Base-by-base conservation (phyloP, 2,329 filamentous ascomycete genomes). In the Alternaria sp. region DNA sequence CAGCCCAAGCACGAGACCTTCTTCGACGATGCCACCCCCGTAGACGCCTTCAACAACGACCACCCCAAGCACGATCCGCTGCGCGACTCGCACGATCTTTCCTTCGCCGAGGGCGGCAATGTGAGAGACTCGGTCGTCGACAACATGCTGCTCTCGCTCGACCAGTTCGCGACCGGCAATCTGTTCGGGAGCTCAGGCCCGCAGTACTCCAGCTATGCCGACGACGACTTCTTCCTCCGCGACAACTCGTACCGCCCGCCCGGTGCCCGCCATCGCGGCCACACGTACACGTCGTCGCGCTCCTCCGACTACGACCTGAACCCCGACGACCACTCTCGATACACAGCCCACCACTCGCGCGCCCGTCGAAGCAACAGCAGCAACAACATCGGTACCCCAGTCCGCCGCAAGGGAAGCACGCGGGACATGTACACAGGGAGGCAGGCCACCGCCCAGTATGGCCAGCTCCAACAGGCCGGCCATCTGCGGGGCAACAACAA, bases 61-160 rank as follows among this genome's bases (percentile, higher is more conserved):
- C 62, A 65, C 39, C 44, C 56, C 24, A 67, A 64, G 42, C 67
- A 68, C 39, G 66, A 69, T 48, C 56, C 51, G 22, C 59, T 72
- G 52, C 71, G 75, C 51, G 89, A 94, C 80, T 93, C 91, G 49
- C 94, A 97, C 83, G 94, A 97, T 78, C 85, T 97, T 63, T 94
- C 92, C 59, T 85, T 96, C 71, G 89, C 89, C 51, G 88, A 91
- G 49, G 88, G 92, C 64, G 92, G 91, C 41, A 69, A 60, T 18
- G 64, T 68, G 14, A 89, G 94, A 68, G 92, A 96, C 75, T 97
- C 94, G 36, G 89, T 99, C 68, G 93, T 99, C 61, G 91, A 95
- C 79, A 96, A 97, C 79, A 95, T 99, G 90, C 88, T 98, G 62
- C 84, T 95, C 66, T 97, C 94, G 41, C 89, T 99, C 65, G 94